Evolutionary conservation across 805 yeast species (phyloP).

Genomic region (Diddensiella transvaalensis): DNA sequence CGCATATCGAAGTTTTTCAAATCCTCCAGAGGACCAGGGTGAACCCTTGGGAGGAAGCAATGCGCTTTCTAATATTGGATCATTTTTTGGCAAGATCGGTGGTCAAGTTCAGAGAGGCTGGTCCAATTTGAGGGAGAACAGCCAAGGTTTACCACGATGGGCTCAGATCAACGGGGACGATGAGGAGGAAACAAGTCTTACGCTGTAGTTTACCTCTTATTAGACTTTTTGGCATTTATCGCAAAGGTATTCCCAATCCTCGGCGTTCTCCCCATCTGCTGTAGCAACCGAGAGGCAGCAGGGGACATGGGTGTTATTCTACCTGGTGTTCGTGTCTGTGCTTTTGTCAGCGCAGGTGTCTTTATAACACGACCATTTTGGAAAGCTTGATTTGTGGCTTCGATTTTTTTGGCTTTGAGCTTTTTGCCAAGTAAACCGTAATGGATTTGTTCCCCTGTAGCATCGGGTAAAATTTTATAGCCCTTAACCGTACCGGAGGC

Average conservation of each 20-base stretch:
- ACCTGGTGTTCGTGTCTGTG: too few species aligned
- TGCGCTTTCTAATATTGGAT: constrained; percentile 14
- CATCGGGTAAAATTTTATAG: too few species aligned
- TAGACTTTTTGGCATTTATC: constrained; percentile 3
- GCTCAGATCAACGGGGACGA: constrained; percentile 6
- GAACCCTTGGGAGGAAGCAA: not conserved
- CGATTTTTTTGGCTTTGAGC: not conserved
- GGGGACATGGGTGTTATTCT: constrained; percentile 12
- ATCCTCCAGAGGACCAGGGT: constrained; percentile 2
- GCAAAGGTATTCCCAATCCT: not conserved
- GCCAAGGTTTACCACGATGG: constrained; percentile 9
- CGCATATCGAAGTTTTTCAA: not conserved
- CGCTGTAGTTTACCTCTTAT: constrained; percentile 11
- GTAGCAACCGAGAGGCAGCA: constrained; percentile 14
- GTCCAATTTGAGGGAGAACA: constrained; percentile 11
- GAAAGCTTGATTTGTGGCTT: constrained; percentile 1
- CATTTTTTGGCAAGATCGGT: constrained; percentile 22
- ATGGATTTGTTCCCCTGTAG: constrained; percentile 11
- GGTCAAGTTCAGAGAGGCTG: constrained; percentile 18
- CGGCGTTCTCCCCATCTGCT: not conserved
- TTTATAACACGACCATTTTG: constrained; percentile 15
- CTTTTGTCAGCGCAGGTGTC: constrained; percentile 10
- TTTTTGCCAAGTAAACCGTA: constrained; percentile 2
- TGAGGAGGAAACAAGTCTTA: constrained; percentile 10
- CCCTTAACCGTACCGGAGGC: too few species aligned